Base-by-base conservation (phyloP, 306 rosid species). In the Datisca glomerata region DNA sequence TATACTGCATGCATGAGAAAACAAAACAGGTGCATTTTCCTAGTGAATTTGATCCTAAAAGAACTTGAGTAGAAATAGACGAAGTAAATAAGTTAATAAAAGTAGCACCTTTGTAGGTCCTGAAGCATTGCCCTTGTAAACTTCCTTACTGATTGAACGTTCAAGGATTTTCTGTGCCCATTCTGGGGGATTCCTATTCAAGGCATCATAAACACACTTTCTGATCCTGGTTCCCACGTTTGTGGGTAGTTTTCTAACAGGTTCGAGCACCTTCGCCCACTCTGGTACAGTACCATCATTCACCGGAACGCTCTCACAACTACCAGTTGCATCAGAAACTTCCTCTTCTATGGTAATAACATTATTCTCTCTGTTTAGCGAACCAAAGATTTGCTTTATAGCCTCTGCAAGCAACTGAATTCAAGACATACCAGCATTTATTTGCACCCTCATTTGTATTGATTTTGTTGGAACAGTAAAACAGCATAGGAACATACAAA, bases 141-240 rank as follows among this genome's bases (percentile, higher is more conserved):
- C 96, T 56, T 78, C 92, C 80, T 78, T 91, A 50, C 98, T 91
- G 63, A 91, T 85, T 16, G 98, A 91, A 66, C 65, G 98, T 56
- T 75, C 73, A 74, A 91, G 54, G 33, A 45, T 73, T 64, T 75
- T 66, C 68, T 44, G 84, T 1, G 94, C 98, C 98, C 98, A 91
- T 28, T 91, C 98, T 4, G 98, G 98, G 3, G 98, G 98, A 63
- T 64, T 47, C 75, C 60, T 80, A 0, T 11, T 68, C 65, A 91
- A 60, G 37, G 98, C 94, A 8, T 84, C 96, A 55, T 85, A 51
- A 42, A 91, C 94, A 65, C 98, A 91, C 76, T 66, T 91, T 52
- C 98, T 71, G 56, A 91, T 91, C 73, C 98, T 79, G 25, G 98
- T 91, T 53, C 98, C 98, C 36, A 91, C 98, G 67, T 91, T 91